Conservation (phyloP, 2,329 filamentous ascomycete species). For the Cercospora brassicicola region DNA sequence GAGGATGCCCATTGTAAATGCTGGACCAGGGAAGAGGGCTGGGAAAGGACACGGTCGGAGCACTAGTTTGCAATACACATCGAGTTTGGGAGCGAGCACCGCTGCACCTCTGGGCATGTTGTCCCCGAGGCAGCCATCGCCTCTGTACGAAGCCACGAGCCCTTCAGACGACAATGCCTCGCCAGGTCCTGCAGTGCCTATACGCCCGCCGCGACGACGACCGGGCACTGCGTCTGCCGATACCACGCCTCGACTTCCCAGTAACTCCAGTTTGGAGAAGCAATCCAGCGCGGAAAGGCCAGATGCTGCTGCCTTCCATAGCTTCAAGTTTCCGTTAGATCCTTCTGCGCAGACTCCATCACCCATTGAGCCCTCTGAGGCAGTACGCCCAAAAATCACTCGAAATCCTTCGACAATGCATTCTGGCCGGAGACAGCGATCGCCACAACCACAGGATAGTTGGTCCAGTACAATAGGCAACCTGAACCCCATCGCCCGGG, state of each 20-base stretch:
- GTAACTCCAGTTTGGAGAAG: slow-evolving; percentile 24
- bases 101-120: slow-evolving; percentile 18
- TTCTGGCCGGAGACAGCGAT: slow-evolving; percentile 38
- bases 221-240: slow-evolving; percentile 36
- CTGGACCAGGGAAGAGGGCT: slow-evolving; percentile 45
- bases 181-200: slow-evolving; percentile 19
- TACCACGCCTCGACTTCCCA: slow-evolving; percentile 34
- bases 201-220: slow-evolving; percentile 30
- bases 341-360: slow-evolving; percentile 31
- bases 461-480: slow-evolving; percentile 51
- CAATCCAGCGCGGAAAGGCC: slow-evolving; percentile 16
- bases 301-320: slow-evolving; percentile 19
- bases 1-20: slow-evolving; percentile 18
- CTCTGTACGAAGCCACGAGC: slow-evolving; percentile 44
- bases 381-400: slow-evolving; percentile 31
- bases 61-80: slow-evolving; percentile 74
- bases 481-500: slow-evolving; percentile 60
- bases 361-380: slow-evolving; percentile 9
- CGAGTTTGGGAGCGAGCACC: slow-evolving; percentile 38
- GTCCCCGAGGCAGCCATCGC: slow-evolving; percentile 42
- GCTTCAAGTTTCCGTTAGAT: slow-evolving; percentile 37
- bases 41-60: slow-evolving; percentile 71
- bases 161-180: slow-evolving; percentile 31
- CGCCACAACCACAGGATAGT: slow-evolving; percentile 40
- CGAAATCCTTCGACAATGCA: slow-evolving; percentile 37